Conservation (phyloP, 768 basidiomycete genomes). For the Rhizopogon vesiculosus region DNA sequence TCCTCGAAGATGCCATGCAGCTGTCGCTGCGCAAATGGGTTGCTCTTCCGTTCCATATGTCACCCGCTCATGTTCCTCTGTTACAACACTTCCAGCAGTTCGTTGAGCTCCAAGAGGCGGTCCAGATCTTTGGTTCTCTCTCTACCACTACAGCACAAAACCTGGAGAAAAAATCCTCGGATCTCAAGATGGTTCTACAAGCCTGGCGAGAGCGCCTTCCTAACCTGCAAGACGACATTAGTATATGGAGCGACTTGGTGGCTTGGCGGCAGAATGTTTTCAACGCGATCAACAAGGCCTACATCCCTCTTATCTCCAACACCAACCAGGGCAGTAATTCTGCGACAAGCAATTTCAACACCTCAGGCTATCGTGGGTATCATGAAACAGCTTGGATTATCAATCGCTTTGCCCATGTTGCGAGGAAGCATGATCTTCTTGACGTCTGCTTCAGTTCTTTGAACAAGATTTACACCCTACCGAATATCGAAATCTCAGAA, state of each 20-base stretch:
- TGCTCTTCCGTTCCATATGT: constrained; percentile 78
- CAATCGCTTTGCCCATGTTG: constrained; percentile 98
- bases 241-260: constrained; percentile 98
- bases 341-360: constrained; percentile 59
- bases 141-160: constrained; percentile 83
- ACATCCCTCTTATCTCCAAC: constrained; percentile 80
- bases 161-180: constrained; percentile 90
- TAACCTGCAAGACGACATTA: constrained; percentile 95
- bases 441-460: constrained; percentile 94
- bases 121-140: constrained; percentile 89
- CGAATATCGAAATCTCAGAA: constrained; percentile 99
- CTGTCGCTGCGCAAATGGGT: constrained; percentile 95
- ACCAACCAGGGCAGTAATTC: constrained; percentile 47
- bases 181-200: constrained; percentile 93
- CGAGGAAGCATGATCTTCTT: constrained; percentile 91
- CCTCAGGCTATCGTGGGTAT: constrained; percentile 91
- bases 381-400: constrained; percentile 99
- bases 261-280: constrained; percentile 99
- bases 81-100: constrained; percentile 99
- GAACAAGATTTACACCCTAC: constrained; percentile 96
- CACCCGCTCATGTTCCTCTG: constrained; percentile 89
- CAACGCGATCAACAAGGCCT: constrained; percentile 92
- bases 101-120: constrained; percentile 94
- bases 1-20: constrained; percentile 95
- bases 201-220: constrained; percentile 97